These are phyloP conservation scores for Daldinia decipiens DNA, from an alignment of 495 filamentous ascomycete species.

Conservation along the genomic window DNA sequence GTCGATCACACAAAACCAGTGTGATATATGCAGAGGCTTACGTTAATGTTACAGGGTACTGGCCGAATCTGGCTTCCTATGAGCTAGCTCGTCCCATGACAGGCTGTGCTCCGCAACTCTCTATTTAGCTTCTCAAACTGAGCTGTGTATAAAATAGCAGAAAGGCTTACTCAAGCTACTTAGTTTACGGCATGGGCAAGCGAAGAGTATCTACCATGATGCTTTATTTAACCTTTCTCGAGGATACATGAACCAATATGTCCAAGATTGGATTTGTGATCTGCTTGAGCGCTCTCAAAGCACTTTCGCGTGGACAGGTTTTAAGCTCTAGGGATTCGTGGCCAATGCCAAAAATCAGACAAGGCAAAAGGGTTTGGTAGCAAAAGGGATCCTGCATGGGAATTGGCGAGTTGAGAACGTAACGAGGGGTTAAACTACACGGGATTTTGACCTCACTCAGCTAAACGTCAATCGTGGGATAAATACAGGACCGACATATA, in stretches of 20 bases:
- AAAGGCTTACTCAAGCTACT: conserved; percentile 13
- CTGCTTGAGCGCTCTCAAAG: background rate
- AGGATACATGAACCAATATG: conserved; percentile 1
- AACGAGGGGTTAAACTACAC: conserved; percentile 4
- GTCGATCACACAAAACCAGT: conserved; percentile 33
- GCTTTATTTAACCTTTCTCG: background rate
- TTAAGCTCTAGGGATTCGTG: conserved; percentile 15
- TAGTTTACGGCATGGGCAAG: conserved; percentile 9
- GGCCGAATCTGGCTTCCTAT: conserved; percentile 61
- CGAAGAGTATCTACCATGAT: conserved; percentile 10
- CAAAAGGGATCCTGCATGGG: conserved; percentile 3
- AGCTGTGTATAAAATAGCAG: conserved; percentile 16
- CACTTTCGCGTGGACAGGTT: conserved; percentile 3
- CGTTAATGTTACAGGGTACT: conserved; percentile 49
- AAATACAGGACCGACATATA: conserved; percentile 1
- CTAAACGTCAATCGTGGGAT: background rate
- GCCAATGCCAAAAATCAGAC: background rate
- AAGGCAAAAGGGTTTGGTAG: conserved; percentile 5
- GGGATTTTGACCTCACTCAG: conserved; percentile 3
- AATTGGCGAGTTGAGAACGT: background rate
- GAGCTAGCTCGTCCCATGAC: conserved; percentile 31
- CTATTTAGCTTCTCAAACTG: background rate
- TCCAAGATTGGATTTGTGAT: conserved; percentile 7
- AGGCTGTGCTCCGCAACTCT: conserved; percentile 12
- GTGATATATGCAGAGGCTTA: conserved; percentile 8